Evolutionary conservation across 1,284 basidiomycete species (phyloP), one percentile per base, ranked within the genome.

Genomic region (Puccinia triticina): DNA sequence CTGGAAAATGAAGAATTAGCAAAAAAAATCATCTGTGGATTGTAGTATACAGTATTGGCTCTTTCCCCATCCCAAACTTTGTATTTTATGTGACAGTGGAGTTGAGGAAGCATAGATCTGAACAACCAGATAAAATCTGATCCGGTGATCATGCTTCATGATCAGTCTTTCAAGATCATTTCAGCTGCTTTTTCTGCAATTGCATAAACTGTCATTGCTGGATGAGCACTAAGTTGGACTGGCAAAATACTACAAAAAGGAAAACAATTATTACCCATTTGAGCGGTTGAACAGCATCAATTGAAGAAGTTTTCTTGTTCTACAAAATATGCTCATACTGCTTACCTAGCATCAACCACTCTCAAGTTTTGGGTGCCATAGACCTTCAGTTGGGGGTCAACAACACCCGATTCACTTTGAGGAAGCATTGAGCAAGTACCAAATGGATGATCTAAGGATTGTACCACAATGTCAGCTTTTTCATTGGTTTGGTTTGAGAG

Each of bases 351-450:
- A 84, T 89, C 88, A 72, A 88, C 85, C 26, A 88, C 87, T 66
- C 88, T 86, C 84, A 94, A 88, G 88, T 92, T 92, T 86, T 89
- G 85, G 4, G 92, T 92, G 77, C 92, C 92, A 87, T 90, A 92
- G 67, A 94, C 93, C 85, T 89, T 91, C 83, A 93, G 89, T 83
- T 91, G 90, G 1, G 86, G 55, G 83, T 87, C 87, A 12, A 89
- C 89, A 2, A 89, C 89, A 74, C 88, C 89, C 50, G 87, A 87
- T 75, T 88, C 84, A 59, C 86, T 84, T 21, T 86, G 85, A 1
- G 89, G 89, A 66, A 89, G 85, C 88, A 89, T 89, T 12, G 88
- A 85, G 2, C 85, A 85, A 10, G 88, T 88, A 61, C 88, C 87
- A 64, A 87, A 85, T 1, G 88, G 86, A 84, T 88, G 80, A 57